Evolutionary conservation across 164 flowering plant species (phyloP).

Genomic region (Hamamelis virginiana): DNA sequence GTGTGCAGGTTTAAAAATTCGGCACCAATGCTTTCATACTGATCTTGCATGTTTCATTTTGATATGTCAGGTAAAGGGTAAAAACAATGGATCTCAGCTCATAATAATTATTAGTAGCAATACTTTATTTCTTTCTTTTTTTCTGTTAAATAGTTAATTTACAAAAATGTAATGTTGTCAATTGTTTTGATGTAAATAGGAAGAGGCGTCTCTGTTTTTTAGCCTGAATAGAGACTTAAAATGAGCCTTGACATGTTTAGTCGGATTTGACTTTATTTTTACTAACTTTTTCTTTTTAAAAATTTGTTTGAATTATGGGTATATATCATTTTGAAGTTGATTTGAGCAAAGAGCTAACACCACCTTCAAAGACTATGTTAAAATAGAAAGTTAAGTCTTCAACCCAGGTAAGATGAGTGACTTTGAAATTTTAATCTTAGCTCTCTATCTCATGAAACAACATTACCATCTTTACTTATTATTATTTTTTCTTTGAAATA

Average conservation of each 20-base stretch:
- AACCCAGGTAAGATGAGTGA: conserved; percentile 37
- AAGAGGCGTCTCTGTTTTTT: conserved; percentile 78
- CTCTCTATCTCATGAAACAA: too few relatives aligned
- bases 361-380: conserved; percentile 39
- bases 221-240: conserved; percentile 79
- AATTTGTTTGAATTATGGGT: conserved; percentile 1
- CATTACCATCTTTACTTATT: not conserved
- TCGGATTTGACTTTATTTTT: not conserved
- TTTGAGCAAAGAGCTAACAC: conserved; percentile 74
- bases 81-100: too few relatives aligned
- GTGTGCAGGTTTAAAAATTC: too few relatives aligned
- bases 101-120: too few relatives aligned
- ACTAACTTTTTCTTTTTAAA: not conserved
- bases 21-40: too few relatives aligned
- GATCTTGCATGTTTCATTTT: too few relatives aligned
- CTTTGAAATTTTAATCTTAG: not conserved
- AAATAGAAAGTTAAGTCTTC: conserved; percentile 39
- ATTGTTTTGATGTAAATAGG: conserved; percentile 33
- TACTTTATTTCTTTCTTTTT: too few relatives aligned
- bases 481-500: conserved; percentile 6
- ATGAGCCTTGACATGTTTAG: conserved; percentile 83
- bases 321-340: conserved; percentile 79
- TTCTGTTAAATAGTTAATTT: too few relatives aligned
- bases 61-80: too few relatives aligned
- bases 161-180: too few relatives aligned